A percentile compares a stretch with the other conserved stretches of the same genome.
phyloP scores from a whole-genome alignment of 129 eudicot genomes.

The Mikania micrantha region DNA sequence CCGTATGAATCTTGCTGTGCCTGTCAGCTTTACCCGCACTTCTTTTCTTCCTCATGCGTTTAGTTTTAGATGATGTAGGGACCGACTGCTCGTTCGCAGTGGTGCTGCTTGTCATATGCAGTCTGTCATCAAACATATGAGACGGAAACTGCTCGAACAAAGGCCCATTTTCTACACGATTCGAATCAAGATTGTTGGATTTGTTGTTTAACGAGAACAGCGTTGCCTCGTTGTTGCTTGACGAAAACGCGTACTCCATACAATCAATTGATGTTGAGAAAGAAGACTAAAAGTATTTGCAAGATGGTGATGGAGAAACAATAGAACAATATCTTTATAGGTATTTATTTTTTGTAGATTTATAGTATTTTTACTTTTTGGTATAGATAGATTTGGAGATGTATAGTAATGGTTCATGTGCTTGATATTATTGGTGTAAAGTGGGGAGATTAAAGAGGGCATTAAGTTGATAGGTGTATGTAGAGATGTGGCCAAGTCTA shows the following conservation, averaged over 20 bases:
- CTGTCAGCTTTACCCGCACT: constrained; percentile 48
- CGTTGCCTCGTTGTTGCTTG: constrained; percentile 6
- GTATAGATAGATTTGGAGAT: not conserved
- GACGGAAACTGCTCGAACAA: constrained; percentile 29
- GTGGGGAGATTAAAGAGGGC: constrained; percentile 26
- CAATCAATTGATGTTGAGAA: no score
- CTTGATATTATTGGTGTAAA: constrained; percentile 12
- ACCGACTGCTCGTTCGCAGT: constrained; percentile 7
- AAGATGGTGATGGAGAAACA: not conserved
- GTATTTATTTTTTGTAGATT: not conserved
- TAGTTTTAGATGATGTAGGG: constrained; percentile 11
- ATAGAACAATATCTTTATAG: not conserved
- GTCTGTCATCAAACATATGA: constrained; percentile 29
- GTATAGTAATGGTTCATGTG: constrained; percentile 26
- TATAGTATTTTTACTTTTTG: not conserved
- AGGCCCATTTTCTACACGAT: constrained; percentile 20
- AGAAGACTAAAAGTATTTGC: no score
- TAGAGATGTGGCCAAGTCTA: constrained; percentile 36
- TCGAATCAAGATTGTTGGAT: constrained; percentile 23
- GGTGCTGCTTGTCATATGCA: constrained; percentile 5
- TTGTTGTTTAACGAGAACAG: constrained; percentile 9
- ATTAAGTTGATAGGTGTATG: constrained; percentile 36
- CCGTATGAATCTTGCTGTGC: constrained; percentile 61
- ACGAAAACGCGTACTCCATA: constrained; percentile 20
- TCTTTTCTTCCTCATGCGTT: constrained; percentile 26